Conservation (phyloP, 139 green algal species). For the Pseudopediastrum boryanum region DNA sequence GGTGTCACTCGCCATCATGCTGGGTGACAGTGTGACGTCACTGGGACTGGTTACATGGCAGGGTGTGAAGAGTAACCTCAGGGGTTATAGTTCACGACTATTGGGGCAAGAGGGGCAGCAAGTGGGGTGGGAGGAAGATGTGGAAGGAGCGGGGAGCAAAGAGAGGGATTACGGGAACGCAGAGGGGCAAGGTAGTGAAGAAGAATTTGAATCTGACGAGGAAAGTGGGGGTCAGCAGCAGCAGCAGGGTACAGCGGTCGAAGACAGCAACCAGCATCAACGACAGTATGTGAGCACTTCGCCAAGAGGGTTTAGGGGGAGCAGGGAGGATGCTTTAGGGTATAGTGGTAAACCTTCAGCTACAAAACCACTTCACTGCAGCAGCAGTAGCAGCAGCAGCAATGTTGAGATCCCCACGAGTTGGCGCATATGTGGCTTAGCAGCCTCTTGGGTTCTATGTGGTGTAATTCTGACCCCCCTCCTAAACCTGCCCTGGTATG, state of each 20-base stretch:
- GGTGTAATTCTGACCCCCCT: constrained; percentile 49
- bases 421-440: constrained; percentile 45
- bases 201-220: not conserved
- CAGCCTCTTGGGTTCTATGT: constrained; percentile 41
- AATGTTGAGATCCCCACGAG: not conserved
- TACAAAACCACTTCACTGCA: not conserved
- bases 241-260: not conserved
- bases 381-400: not conserved
- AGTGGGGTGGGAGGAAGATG: too few relatives aligned
- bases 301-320: constrained; percentile 11
- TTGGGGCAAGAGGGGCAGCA: too few relatives aligned
- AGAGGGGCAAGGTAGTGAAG: not conserved
- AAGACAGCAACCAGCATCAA: not conserved
- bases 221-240: not conserved
- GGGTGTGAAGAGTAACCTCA: too few relatives aligned
- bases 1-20: constrained; percentile 60
- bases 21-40: constrained; percentile 59
- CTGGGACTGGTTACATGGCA: too few relatives aligned
- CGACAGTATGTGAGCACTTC: not conserved
- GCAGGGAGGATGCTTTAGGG: not conserved
- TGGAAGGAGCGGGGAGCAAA: not conserved
- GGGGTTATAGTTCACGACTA: too few relatives aligned
- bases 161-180: not conserved
- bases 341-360: not conserved
- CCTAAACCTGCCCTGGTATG: constrained; percentile 50